Evolutionary conservation across 2,329 filamentous ascomycete species (phyloP).

Genomic region (Ustilaginoidea virens): DNA sequence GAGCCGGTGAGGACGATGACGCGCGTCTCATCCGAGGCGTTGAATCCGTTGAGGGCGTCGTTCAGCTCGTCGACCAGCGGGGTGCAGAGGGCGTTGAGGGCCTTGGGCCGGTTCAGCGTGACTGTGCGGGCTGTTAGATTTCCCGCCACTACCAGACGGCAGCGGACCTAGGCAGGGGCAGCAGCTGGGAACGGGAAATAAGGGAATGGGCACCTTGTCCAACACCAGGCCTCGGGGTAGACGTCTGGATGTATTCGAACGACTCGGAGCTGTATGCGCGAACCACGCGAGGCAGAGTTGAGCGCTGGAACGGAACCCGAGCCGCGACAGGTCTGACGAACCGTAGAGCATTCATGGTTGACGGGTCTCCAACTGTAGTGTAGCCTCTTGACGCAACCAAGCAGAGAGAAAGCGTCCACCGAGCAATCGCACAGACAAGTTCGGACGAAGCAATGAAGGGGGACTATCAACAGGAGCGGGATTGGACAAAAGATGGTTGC

Average conservation of each 20-base stretch:
- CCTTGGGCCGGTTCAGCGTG: conserved; percentile 85
- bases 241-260: conserved; percentile 75
- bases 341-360: conserved; percentile 39
- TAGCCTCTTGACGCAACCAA: too few relatives aligned
- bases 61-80: conserved; percentile 87
- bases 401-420: too few relatives aligned
- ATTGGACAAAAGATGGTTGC: too few relatives aligned
- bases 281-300: conserved; percentile 38
- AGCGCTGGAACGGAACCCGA: conserved; percentile 31
- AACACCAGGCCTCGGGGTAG: conserved; percentile 74
- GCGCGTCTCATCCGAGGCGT: conserved; percentile 51
- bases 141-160: too few relatives aligned
- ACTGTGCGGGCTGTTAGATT: conserved; percentile 40
- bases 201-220: conserved; percentile 51
- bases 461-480: too few relatives aligned
- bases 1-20: conserved; percentile 81
- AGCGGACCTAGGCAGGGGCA: background rate
- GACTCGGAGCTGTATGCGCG: conserved; percentile 36
- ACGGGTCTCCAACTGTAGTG: too few relatives aligned
- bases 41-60: conserved; percentile 55
- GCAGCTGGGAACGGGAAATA: background rate
- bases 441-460: too few relatives aligned
- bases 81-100: conserved; percentile 83
- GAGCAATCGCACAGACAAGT: too few relatives aligned
- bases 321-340: conserved; percentile 42